Base-by-base conservation (phyloP, 1,284 basidiomycete genomes). In the Grifola frondosa region DNA sequence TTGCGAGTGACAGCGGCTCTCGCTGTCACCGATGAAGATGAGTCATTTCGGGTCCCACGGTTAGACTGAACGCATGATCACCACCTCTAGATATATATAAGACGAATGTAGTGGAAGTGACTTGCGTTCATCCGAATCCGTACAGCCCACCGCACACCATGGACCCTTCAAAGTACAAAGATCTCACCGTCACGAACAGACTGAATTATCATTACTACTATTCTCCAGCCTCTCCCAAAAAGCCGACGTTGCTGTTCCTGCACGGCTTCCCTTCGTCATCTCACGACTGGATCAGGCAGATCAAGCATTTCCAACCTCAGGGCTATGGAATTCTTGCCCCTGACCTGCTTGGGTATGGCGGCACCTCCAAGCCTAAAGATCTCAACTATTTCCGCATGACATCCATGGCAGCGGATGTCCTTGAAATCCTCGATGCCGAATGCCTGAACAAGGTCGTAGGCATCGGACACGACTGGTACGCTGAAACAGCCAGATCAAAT, bases 301-400 rank as follows among this genome's bases (percentile, higher is more conserved):
- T 63, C 37, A 59, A 60, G 13, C 38, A 26, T 56, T 66, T 25
- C 46, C 66, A 6, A 58, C 64, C 37, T 38, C 44, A 15, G 63
- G 76, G 77, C 3, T 77, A 70, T 50, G 67, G 74, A 12, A 52
- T 78, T 30, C 54, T 80, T 43, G 72, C 68, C 5, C 76, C 73
- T 5, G 75, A 78, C 54, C 65, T 71, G 64, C 65, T 78, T 8
- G 77, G 76, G 5, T 77, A 76, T 37, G 75, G 72, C 11, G 66
- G 63, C 2, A 74, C 74, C 8, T 67, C 69, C 48, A 76, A 74
- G 51, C 77, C 77, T 1, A 56, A 49, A 0, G 68, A 73, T 33
- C 52, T 65, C 3, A 53, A 54, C 13, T 50, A 53, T 1, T 78
- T 76, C 56, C 54, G 55, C 11, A 51, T 57, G 8, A 68, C 59